These are phyloP conservation scores for Aureobasidium sp. DNA, from an alignment of 2,329 filamentous ascomycete genomes.

Conservation along the genomic window DNA sequence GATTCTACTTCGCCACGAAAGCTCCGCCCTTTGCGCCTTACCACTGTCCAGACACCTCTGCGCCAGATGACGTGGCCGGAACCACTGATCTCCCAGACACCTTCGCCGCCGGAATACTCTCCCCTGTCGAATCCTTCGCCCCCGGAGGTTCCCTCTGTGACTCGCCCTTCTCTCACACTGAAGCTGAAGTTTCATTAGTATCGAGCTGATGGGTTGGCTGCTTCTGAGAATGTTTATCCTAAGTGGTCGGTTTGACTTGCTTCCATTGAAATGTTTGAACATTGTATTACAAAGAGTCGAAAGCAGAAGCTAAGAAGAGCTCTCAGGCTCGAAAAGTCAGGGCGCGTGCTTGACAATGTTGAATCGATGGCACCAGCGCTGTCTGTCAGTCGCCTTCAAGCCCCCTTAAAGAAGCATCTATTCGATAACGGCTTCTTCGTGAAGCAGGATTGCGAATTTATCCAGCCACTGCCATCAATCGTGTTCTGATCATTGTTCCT, in stretches of 20 bases:
- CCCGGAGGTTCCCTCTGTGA: not conserved
- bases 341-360: too few relatives aligned
- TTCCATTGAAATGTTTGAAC: not conserved
- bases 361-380: too few relatives aligned
- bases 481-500: too few relatives aligned
- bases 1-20: not conserved
- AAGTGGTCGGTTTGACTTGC: not conserved
- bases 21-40: conserved; percentile 10
- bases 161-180: not conserved
- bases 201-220: not conserved
- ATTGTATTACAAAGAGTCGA: not conserved
- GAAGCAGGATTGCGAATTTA: too few relatives aligned
- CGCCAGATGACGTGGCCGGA: not conserved
- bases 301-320: not conserved
- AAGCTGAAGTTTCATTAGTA: not conserved
- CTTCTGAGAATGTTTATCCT: not conserved
- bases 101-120: not conserved
- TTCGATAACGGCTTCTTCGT: too few relatives aligned
- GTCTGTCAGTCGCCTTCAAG: too few relatives aligned
- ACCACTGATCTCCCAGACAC: too few relatives aligned
- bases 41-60: not conserved
- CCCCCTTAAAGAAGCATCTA: too few relatives aligned
- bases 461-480: not conserved
- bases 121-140: not conserved
- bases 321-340: not conserved